These are phyloP conservation scores for Cicer chorassanicum DNA, from an alignment of 306 rosid genomes.

Conservation along the genomic window DNA sequence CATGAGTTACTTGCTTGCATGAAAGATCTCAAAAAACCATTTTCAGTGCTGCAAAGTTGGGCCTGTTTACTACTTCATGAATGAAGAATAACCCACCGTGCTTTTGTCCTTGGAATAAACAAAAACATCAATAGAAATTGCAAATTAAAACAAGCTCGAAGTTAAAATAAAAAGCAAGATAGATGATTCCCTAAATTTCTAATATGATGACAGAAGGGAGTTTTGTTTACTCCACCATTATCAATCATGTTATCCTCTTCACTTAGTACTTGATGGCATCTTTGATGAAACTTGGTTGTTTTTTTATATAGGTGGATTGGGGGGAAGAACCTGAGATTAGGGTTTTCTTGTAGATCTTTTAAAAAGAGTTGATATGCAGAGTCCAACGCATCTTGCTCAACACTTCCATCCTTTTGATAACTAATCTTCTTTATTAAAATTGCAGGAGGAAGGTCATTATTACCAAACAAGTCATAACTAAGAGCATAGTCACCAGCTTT, in stretches of 20 bases:
- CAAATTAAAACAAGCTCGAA: too few relatives aligned
- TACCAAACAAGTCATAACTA: constrained; percentile 71
- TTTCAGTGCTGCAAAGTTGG: too few relatives aligned
- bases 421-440: constrained; percentile 66
- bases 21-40: too few relatives aligned
- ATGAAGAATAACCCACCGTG: too few relatives aligned
- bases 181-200: too few relatives aligned
- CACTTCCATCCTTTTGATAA: constrained; percentile 45
- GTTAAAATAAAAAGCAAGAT: too few relatives aligned
- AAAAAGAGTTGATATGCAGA: constrained; percentile 37
- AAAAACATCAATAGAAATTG: background rate
- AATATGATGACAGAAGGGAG: too few relatives aligned
- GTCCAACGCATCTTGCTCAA: constrained; percentile 50
- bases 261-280: background rate
- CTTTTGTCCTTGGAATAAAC: background rate
- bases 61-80: too few relatives aligned
- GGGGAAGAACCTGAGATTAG: constrained; percentile 42
- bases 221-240: too few relatives aligned
- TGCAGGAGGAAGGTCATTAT: constrained; percentile 51
- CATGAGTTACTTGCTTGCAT: too few relatives aligned
- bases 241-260: constrained; percentile 49
- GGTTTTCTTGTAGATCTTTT: constrained; percentile 68
- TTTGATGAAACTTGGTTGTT: too few relatives aligned
- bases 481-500: constrained; percentile 79
- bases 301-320: background rate